phyloP scores from a whole-genome alignment of 2,329 filamentous ascomycete species.

The Fusarium ambrosium region DNA sequence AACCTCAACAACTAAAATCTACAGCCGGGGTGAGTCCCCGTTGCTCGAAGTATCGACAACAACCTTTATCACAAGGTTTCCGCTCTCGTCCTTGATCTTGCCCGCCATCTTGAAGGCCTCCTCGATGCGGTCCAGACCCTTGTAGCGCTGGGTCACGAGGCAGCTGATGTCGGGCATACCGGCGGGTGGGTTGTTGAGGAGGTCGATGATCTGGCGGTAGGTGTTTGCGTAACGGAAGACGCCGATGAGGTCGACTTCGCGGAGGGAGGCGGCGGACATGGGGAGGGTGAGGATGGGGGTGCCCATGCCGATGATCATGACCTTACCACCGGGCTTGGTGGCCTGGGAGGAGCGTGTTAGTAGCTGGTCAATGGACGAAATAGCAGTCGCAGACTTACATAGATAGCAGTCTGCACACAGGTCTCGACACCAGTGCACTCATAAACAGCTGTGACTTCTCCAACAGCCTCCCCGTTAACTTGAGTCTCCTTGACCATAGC shows the following conservation, averaged over 20 bases:
- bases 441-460: conserved; percentile 76
- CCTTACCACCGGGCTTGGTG: conserved; percentile 75
- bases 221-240: conserved; percentile 83
- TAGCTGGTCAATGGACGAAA: neutral
- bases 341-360: conserved; percentile 52
- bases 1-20: conserved; percentile 4
- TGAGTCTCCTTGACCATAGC: conserved; percentile 55
- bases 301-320: conserved; percentile 81
- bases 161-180: conserved; percentile 74
- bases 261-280: conserved; percentile 75
- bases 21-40: conserved; percentile 27
- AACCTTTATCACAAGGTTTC: conserved; percentile 81
- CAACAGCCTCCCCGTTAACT: conserved; percentile 63
- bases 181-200: conserved; percentile 62
- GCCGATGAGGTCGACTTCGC: conserved; percentile 79
- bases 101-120: conserved; percentile 81
- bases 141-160: conserved; percentile 79
- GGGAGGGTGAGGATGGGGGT: conserved; percentile 78
- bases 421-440: conserved; percentile 85
- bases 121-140: conserved; percentile 72
- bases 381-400: conserved; percentile 58
- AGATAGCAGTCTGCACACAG: conserved; percentile 81
- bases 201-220: conserved; percentile 69
- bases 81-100: conserved; percentile 76
- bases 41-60: conserved; percentile 64